Evolutionary conservation across 192 early-diverging fungal species (phyloP), one percentile per base, ranked within the genome.

Genomic region (Phlyctochytrium arcticum): DNA sequence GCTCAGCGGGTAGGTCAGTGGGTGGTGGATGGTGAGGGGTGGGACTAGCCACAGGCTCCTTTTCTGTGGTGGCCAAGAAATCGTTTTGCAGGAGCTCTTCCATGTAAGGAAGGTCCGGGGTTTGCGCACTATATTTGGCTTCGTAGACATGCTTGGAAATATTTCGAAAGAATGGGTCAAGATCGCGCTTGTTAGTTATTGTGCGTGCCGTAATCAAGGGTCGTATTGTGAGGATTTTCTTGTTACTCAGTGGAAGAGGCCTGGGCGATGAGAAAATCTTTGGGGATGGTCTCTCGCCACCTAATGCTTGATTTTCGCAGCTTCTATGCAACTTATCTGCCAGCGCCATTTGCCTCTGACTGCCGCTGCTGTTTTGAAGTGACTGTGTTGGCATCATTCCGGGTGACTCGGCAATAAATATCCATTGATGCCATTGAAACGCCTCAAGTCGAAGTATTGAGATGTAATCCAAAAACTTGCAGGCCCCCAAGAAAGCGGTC

Each of bases 361-460:
- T n/a, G n/a, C n/a, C n/a, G n/a, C n/a, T n/a, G n/a, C n/a, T n/a
- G n/a, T n/a, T n/a, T n/a, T n/a, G n/a, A n/a, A n/a, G n/a, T n/a
- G n/a, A n/a, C n/a, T n/a, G n/a, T n/a, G n/a, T n/a, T 73, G 67
- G 24, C 56, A 88, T 73, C 5, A 85, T 80, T 31, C 92, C 91
- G 23, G 90, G 79, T 3, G 90, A 90, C 50, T 96, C 92, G 2
- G 85, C 83, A 49, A 94, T 88, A 62, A 96, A 96, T 12, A 96
- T 91, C 94, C 94, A 96, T 80, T 96, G 91, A 60, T 93, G 91
- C 89, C 92, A 82, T 69, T 93, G 86, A 58, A 93, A 94, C 32
- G 87, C 82, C 32, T 90, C 89, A n/a, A 88, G 83, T 49, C 86
- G 88, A 5, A 96, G 81, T 8, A 89, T 77, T 63, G 90, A 82